phyloP scores from a whole-genome alignment of 2,329 filamentous ascomycete species.

The Acrodontium crateriforme region DNA sequence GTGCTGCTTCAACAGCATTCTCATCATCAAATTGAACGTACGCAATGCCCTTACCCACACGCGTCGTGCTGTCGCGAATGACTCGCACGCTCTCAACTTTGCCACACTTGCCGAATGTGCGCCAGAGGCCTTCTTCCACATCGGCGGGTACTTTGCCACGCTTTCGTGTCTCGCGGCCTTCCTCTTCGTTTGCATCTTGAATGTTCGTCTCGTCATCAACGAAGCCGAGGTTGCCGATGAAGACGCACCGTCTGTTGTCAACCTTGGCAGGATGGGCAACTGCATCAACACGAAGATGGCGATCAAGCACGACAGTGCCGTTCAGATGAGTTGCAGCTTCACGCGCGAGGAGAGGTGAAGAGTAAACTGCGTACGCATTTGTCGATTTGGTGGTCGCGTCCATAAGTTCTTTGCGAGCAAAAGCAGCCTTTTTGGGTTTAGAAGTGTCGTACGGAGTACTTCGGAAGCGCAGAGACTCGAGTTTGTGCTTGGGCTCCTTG shows the following conservation, averaged over 20 bases:
- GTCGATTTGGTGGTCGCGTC: slow-evolving; percentile 81
- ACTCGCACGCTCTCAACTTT: slow-evolving; percentile 89
- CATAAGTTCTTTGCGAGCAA: slow-evolving; percentile 81
- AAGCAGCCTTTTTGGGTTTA: slow-evolving; percentile 88
- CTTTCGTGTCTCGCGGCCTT: slow-evolving; percentile 47
- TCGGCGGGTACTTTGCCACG: slow-evolving; percentile 64
- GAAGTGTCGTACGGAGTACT: slow-evolving; percentile 74
- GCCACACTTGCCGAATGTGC: slow-evolving; percentile 61
- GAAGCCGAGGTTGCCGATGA: slow-evolving; percentile 91
- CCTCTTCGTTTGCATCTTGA: slow-evolving; percentile 45
- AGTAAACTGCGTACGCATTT: slow-evolving; percentile 89
- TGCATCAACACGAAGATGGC: slow-evolving; percentile 81
- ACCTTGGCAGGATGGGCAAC: slow-evolving; percentile 73
- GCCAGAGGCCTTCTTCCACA: slow-evolving; percentile 85
- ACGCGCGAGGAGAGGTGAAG: slow-evolving; percentile 58
- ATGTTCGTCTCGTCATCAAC: slow-evolving; percentile 77
- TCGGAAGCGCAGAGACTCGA: slow-evolving; percentile 88
- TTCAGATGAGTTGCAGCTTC: slow-evolving; percentile 68
- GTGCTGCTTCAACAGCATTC: slow-evolving; percentile 80
- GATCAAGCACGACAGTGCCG: slow-evolving; percentile 66
- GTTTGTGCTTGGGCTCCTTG: slow-evolving; percentile 46
- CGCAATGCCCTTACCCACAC: slow-evolving; percentile 91
- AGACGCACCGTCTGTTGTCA: slow-evolving; percentile 82
- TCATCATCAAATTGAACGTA: slow-evolving; percentile 90
- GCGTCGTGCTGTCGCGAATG: slow-evolving; percentile 73